Conservation (phyloP, 306 rosid species). For the Dalbergia oliveri region DNA sequence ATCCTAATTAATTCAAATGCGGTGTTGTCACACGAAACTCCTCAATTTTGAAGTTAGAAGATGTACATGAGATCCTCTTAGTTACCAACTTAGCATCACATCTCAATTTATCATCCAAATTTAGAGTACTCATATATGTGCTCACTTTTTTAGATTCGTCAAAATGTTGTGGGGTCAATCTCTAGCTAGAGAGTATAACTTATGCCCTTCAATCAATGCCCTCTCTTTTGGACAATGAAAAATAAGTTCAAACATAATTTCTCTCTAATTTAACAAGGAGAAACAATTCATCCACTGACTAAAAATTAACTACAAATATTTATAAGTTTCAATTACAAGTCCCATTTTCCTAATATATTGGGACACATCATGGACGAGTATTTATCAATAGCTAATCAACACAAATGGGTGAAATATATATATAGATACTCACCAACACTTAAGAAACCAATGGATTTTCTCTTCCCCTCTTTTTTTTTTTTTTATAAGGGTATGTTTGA, state of each 20-base stretch:
- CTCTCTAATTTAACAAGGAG: background rate
- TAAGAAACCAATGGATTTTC: conserved; percentile 30
- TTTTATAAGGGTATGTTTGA: too few relatives aligned
- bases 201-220: too few relatives aligned
- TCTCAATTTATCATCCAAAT: background rate
- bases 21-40: background rate
- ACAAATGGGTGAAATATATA: conserved; percentile 10
- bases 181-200: too few relatives aligned
- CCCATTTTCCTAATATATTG: conserved; percentile 57
- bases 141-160: too few relatives aligned
- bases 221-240: too few relatives aligned
- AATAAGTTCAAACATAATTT: too few relatives aligned
- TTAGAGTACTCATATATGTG: too few relatives aligned
- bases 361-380: conserved; percentile 49
- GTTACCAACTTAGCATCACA: background rate
- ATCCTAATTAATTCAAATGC: background rate
- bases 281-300: conserved; percentile 39
- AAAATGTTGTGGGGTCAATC: too few relatives aligned
- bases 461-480: background rate
- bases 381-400: conserved; percentile 30
- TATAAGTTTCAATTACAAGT: conserved; percentile 50
- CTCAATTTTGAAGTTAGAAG: background rate
- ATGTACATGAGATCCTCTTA: background rate
- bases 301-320: conserved; percentile 52
- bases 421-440: conserved; percentile 32